phyloP scores from a whole-genome alignment of 177 flowering plant genomes.

The Tripterygium wilfordii region DNA sequence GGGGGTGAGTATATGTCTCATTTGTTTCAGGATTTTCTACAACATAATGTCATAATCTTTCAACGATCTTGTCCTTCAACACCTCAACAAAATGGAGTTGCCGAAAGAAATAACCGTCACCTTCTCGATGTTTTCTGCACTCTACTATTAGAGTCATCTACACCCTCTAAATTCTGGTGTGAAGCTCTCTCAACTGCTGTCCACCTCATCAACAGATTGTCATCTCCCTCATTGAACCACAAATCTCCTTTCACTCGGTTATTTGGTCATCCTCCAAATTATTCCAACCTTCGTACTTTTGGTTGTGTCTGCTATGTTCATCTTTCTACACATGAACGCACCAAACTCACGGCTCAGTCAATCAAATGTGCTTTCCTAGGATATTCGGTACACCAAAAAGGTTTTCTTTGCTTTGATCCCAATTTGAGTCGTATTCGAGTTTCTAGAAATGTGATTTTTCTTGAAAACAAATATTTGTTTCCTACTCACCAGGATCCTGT shows the following conservation, averaged over 20 bases:
- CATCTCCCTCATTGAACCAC: neutral
- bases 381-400: neutral
- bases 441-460: conserved; percentile 1
- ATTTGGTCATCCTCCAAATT: conserved; percentile 2
- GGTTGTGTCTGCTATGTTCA: conserved; percentile 4
- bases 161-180: conserved; percentile 5
- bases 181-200: neutral
- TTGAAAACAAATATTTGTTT: conserved; percentile 1
- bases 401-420: neutral
- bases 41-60: too few species aligned
- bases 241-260: conserved; percentile 1
- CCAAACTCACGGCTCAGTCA: neutral
- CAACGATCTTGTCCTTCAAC: conserved; percentile 6
- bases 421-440: neutral
- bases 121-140: conserved; percentile 3
- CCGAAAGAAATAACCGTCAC: conserved; percentile 5
- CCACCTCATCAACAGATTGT: neutral
- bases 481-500: neutral
- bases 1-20: too few species aligned
- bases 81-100: conserved; percentile 5
- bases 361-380: conserved; percentile 4
- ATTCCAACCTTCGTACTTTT: neutral
- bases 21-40: too few species aligned
- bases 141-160: neutral
- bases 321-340: neutral